Conservation (phyloP, 108 stramenopile species). For the Cyclotella atomus region DNA sequence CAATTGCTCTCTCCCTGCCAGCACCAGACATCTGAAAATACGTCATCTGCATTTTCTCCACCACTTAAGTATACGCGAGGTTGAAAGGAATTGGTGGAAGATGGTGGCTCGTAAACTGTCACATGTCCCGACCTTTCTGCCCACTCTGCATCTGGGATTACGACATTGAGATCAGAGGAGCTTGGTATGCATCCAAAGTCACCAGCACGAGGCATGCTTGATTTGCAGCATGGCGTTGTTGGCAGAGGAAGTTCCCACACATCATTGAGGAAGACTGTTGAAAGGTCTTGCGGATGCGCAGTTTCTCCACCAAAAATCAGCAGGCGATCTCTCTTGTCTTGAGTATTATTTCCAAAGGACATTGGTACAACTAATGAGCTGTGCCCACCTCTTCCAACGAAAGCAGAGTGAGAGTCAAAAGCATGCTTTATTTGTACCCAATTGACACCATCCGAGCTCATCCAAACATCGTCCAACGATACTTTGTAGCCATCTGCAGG, state of each 20-base stretch:
- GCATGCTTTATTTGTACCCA: constrained; percentile 67
- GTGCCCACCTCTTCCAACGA: constrained; percentile 52
- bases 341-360: background rate
- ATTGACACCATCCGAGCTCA: constrained; percentile 52
- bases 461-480: constrained; percentile 79
- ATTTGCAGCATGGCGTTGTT: constrained; percentile 47
- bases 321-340: constrained; percentile 33
- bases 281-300: constrained; percentile 24
- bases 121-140: constrained; percentile 46
- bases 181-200: constrained; percentile 35
- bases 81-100: constrained; percentile 45
- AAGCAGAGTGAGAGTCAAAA: constrained; percentile 27
- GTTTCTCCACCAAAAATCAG: constrained; percentile 59
- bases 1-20: too few relatives aligned
- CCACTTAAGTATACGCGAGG: constrained; percentile 54
- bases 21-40: constrained; percentile 57
- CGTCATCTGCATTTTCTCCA: constrained; percentile 37
- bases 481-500: constrained; percentile 61
- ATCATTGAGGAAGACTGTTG: constrained; percentile 64
- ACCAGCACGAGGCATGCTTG: constrained; percentile 12
- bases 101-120: constrained; percentile 55
- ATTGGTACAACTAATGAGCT: constrained; percentile 30
- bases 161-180: constrained; percentile 39
- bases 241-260: constrained; percentile 65
- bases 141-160: constrained; percentile 39